Evolutionary conservation across 352 stramenopile genomes (phyloP).

Genomic region (Globisporangium nodosum): DNA sequence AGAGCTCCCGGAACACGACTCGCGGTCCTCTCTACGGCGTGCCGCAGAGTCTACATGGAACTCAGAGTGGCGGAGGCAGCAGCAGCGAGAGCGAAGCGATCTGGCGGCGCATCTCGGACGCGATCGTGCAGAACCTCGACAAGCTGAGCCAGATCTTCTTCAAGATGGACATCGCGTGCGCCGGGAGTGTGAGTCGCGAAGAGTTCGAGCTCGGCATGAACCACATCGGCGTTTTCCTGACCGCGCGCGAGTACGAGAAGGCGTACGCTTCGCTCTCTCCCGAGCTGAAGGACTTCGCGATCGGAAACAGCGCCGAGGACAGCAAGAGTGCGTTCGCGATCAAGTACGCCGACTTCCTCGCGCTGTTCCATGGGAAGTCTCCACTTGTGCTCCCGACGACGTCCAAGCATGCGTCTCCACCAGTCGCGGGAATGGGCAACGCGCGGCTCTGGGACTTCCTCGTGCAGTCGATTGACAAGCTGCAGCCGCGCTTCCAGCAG

Average conservation of each 20-base stretch:
- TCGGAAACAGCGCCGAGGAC: background rate
- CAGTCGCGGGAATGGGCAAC: conserved; percentile 36
- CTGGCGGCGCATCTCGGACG: conserved; percentile 49
- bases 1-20: conserved; percentile 11
- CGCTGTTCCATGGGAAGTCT: conserved; percentile 32
- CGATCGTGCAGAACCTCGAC: conserved; percentile 42
- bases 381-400: conserved; percentile 26
- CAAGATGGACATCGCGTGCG: conserved; percentile 74
- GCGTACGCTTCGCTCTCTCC: conserved; percentile 47
- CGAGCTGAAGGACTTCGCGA: conserved; percentile 24
- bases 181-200: conserved; percentile 50
- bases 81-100: conserved; percentile 50
- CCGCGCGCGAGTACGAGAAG: conserved; percentile 52
- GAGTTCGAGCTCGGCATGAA: conserved; percentile 68
- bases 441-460: conserved; percentile 63
- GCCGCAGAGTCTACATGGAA: conserved; percentile 5
- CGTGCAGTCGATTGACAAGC: conserved; percentile 35
- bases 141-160: conserved; percentile 75
- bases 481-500: conserved; percentile 49
- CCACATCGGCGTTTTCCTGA: conserved; percentile 73
- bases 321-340: conserved; percentile 29
- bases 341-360: conserved; percentile 60
- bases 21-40: conserved; percentile 2
- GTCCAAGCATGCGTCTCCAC: conserved; percentile 37
- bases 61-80: background rate